A percentile compares a stretch with the other conserved stretches of the same genome.
Evolutionary conservation across 2,329 filamentous ascomycete species (phyloP).

Genomic region (Chrysoporthe austroafricana): DNA sequence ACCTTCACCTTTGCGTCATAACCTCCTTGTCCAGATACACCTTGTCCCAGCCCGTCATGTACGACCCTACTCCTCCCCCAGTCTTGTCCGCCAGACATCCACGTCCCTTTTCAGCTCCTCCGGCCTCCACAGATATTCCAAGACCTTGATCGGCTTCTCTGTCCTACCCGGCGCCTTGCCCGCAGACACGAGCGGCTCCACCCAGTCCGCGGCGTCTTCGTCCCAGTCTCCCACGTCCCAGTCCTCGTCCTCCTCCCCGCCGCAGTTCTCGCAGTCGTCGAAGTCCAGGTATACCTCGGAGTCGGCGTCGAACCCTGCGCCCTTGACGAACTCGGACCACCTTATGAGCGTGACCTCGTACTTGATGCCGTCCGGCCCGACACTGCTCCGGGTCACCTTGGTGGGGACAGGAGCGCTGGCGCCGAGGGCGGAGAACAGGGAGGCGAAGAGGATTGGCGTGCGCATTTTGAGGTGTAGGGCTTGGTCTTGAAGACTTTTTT

Average conservation of each 20-base stretch:
- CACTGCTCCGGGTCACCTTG: slow-evolving; percentile 5
- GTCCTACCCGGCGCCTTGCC: neutral
- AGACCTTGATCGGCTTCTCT: neutral
- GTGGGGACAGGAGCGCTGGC: neutral
- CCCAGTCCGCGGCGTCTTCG: slow-evolving; percentile 11
- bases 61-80: slow-evolving; percentile 6
- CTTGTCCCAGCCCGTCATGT: neutral
- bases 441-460: neutral
- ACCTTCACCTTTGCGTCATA: neutral
- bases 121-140: neutral
- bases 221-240: slow-evolving; percentile 18
- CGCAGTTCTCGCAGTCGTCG: neutral
- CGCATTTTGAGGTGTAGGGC: neutral
- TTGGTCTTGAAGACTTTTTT: too few relatives aligned
- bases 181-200: neutral
- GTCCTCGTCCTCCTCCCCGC: neutral
- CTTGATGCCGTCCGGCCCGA: neutral
- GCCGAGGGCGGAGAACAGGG: neutral
- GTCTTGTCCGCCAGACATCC: slow-evolving; percentile 17
- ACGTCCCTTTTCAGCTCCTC: slow-evolving; percentile 5
- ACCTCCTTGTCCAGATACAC: neutral
- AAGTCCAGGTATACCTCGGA: slow-evolving; percentile 4
- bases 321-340: slow-evolving; percentile 8
- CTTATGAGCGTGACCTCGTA: slow-evolving; percentile 7
- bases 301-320: neutral